Evolutionary conservation across 495 filamentous ascomycete genomes (phyloP).

Genomic region (Chaetomidium leptoderma): DNA sequence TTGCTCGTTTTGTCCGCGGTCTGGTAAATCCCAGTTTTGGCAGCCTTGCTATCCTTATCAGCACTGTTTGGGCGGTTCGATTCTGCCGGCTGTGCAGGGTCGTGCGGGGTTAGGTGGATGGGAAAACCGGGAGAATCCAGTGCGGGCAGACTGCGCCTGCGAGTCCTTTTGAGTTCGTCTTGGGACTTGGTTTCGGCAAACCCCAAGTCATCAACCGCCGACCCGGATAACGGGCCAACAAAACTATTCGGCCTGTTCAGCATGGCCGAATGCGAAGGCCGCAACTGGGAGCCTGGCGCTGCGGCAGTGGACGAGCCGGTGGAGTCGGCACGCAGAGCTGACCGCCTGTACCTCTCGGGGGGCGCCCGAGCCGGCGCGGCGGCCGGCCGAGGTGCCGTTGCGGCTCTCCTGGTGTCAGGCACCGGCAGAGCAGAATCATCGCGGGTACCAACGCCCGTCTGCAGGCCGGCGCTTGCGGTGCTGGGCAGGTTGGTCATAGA

Average conservation of each 20-base stretch:
- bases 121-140: slow-evolving; percentile 62
- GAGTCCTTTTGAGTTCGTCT: slow-evolving; percentile 70
- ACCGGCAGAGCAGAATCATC: slow-evolving; percentile 33
- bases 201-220: slow-evolving; percentile 52
- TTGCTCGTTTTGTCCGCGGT: slow-evolving; percentile 22
- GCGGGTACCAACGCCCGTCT: slow-evolving; percentile 21
- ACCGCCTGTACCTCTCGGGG: slow-evolving; percentile 54
- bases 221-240: slow-evolving; percentile 32
- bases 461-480: slow-evolving; percentile 22
- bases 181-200: slow-evolving; percentile 43
- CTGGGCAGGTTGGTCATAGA: slow-evolving; percentile 47
- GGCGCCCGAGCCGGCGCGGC: slow-evolving; percentile 40
- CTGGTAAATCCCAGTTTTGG: slow-evolving; percentile 22
- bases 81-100: slow-evolving; percentile 38
- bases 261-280: slow-evolving; percentile 25
- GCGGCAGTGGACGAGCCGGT: slow-evolving; percentile 12
- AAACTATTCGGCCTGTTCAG: slow-evolving; percentile 46
- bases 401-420: slow-evolving; percentile 25
- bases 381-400: slow-evolving; percentile 32
- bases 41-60: slow-evolving; percentile 38
- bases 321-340: slow-evolving; percentile 42
- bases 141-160: slow-evolving; percentile 77
- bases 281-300: neutral
- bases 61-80: slow-evolving; percentile 35
- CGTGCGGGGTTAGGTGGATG: slow-evolving; percentile 38